Percentiles rank a stretch among this genome's conserved stretches.
phyloP scores from a whole-genome alignment of 257 asterid genomes.

The Solanum peruvianum region DNA sequence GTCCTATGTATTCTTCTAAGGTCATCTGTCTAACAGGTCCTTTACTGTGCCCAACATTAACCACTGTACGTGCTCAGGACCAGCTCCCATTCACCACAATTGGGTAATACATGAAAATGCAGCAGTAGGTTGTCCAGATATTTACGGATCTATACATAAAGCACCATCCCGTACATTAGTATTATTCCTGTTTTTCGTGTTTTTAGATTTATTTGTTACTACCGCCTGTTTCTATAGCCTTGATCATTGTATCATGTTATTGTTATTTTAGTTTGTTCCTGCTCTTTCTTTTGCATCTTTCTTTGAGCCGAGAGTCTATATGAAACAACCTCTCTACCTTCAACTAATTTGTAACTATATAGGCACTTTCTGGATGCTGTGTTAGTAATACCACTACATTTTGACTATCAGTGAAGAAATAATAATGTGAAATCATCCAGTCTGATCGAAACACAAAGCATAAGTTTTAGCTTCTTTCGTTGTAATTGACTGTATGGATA shows the following conservation, averaged over 20 bases:
- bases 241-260: neutral
- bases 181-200: neutral
- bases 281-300: neutral
- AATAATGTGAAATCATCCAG: neutral
- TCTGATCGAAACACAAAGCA: neutral
- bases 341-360: neutral
- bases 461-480: neutral
- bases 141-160: neutral
- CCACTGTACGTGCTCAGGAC: neutral
- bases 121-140: neutral
- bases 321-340: neutral
- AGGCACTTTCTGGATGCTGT: neutral
- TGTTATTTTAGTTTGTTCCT: neutral
- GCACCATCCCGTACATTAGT: neutral
- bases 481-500: neutral
- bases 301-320: neutral
- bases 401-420: neutral
- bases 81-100: neutral
- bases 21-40: neutral
- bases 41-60: neutral
- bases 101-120: neutral
- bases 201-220: neutral
- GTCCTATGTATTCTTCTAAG: neutral
- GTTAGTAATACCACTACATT: neutral
- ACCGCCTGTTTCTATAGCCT: neutral